Base-by-base conservation (phyloP, 2,329 filamentous ascomycete species). In the Cercospora sesami region DNA sequence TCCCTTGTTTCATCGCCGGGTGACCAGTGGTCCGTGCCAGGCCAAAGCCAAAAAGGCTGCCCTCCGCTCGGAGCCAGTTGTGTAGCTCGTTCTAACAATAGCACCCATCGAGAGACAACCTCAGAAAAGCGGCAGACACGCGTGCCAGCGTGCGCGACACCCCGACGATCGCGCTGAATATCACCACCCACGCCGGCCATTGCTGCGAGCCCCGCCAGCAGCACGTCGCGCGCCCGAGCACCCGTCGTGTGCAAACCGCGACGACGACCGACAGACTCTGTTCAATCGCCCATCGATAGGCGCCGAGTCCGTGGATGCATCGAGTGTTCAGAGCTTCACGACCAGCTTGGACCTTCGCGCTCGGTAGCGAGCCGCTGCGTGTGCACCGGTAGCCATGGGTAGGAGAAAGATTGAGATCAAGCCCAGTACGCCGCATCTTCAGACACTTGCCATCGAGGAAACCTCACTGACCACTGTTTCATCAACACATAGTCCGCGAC, bases 341-440 rank as follows among this genome's bases (percentile, higher is more conserved):
- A 23, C 23, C 53, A 26, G 53, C 30, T 36, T 53, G 45, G 63
- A 60, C 53, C 66, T 48, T 57, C 30, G 18, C 57, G 62, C 66
- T 60, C 57, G 63, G 63, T 63, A 65, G 51, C 63, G 63, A 55
- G 39, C 66, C 53, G 51, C 63, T 61, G 57, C 63, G 23, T 48
- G 31, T 57, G 26, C 55, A 61, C 30, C 45, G 59, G 57, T 59
- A 77, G 82, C 71, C 64, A 99, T 99, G 95, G 95, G 95, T 81
- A 90, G 95, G 81, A 90, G 95, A 87, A 99, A 99, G 89, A 99
- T 99, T 80, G 95, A 98, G 85, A 98, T 99, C 86, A 97, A 97
- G 84, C 93, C 69, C 51, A 72, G 75, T 76, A 48, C 23, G n/a
- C 16, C 63, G 39, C 26, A 42, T 42, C 31, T 60, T 70, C 39